A percentile compares a stretch with the other conserved stretches of the same genome.
Evolutionary conservation across 805 yeast species (phyloP).

Genomic region (Soucietia sequanensis): DNA sequence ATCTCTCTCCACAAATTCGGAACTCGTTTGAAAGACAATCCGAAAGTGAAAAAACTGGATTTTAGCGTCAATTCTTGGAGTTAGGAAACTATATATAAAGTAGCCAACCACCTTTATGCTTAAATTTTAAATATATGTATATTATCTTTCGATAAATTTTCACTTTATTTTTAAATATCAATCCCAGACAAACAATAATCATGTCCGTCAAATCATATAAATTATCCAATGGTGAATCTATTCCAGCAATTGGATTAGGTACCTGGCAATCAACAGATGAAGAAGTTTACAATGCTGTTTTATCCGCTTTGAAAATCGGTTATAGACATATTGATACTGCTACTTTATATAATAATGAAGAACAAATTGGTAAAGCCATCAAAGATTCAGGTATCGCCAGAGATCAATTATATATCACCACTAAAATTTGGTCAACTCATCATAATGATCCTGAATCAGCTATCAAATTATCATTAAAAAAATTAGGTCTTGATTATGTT

Average conservation of each 20-base stretch:
- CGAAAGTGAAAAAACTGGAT: too few species aligned
- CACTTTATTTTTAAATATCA: too few species aligned
- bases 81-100: too few species aligned
- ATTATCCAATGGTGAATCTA: slow-evolving; percentile 7
- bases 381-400: slow-evolving; percentile 62
- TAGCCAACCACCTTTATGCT: too few species aligned
- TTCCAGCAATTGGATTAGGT: slow-evolving; percentile 18
- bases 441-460: slow-evolving; percentile 54
- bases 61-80: too few species aligned
- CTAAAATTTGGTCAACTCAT: slow-evolving; percentile 62
- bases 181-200: too few species aligned
- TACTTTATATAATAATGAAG: slow-evolving; percentile 65
- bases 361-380: slow-evolving; percentile 54
- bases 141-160: too few species aligned
- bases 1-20: too few species aligned
- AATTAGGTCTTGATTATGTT: slow-evolving; percentile 70
- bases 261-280: slow-evolving; percentile 43
- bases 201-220: slow-evolving; percentile 1
- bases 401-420: slow-evolving; percentile 65
- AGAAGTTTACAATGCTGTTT: slow-evolving; percentile 55
- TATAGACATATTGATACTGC: slow-evolving; percentile 82
- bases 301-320: slow-evolving; percentile 58
- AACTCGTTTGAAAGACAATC: too few species aligned
- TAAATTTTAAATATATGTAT: too few species aligned
- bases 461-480: slow-evolving; percentile 55